Percentiles rank a stretch among this genome's conserved stretches.
These are phyloP conservation scores for Pichia sp. DNA, from an alignment of 1,139 yeast genomes.

Conservation along the genomic window DNA sequence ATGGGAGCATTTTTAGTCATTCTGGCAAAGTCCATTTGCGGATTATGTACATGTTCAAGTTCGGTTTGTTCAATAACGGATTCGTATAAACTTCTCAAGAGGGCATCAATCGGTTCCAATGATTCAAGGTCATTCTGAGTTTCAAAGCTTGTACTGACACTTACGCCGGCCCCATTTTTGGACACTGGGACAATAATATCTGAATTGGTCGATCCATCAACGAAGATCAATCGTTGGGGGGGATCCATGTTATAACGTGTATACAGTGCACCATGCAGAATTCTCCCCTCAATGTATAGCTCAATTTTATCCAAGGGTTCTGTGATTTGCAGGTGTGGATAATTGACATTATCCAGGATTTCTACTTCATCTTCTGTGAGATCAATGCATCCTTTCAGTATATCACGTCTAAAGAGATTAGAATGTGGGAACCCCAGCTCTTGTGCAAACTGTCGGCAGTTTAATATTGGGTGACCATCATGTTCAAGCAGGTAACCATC, in stretches of 20 bases:
- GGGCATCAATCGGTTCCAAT: no score
- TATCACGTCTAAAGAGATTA: background rate
- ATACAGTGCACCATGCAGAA: constrained; percentile 24
- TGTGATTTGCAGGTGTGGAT: constrained; percentile 20
- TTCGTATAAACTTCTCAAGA: no score
- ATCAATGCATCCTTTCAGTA: constrained; percentile 12
- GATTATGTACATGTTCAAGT: no score
- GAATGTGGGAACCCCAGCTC: constrained; percentile 12
- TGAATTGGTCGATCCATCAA: constrained; percentile 10
- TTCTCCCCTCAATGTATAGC: constrained; percentile 20
- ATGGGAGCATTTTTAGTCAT: background rate
- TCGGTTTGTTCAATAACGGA: no score
- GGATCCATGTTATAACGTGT: constrained; percentile 16
- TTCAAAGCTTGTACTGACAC: no score
- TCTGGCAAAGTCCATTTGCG: no score
- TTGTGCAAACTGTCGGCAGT: constrained; percentile 17
- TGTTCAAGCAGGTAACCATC: constrained; percentile 13
- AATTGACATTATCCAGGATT: constrained; percentile 4
- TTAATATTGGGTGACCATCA: constrained; percentile 9
- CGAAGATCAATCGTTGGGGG: constrained; percentile 22
- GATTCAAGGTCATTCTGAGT: no score
- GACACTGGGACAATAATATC: constrained; percentile 9
- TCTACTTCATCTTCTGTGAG: constrained; percentile 10
- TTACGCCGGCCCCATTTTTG: no score
- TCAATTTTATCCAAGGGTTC: constrained; percentile 10